phyloP scores from a whole-genome alignment of 768 basidiomycete species.

The Crassisporium funariophilum region DNA sequence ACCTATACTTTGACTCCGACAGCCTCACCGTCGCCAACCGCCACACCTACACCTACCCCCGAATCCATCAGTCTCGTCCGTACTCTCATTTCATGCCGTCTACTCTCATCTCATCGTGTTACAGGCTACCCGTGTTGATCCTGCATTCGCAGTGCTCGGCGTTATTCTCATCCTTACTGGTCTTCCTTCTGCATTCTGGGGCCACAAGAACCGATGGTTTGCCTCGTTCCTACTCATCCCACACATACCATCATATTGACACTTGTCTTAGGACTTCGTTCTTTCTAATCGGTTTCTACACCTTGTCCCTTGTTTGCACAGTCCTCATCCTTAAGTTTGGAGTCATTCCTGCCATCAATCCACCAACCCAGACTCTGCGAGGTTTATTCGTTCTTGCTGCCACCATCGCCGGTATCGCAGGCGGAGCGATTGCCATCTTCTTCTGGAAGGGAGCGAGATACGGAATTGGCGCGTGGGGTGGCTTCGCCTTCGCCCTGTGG shows the following conservation, averaged over 20 bases:
- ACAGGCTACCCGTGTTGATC: slow-evolving; percentile 72
- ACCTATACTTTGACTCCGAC: slow-evolving; percentile 56
- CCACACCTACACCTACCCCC: slow-evolving; percentile 47
- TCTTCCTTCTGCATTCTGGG: slow-evolving; percentile 86
- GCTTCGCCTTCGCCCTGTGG: slow-evolving; percentile 86
- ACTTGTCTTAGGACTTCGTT: slow-evolving; percentile 74
- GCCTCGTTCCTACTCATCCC: slow-evolving; percentile 27
- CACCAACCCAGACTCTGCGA: slow-evolving; percentile 75
- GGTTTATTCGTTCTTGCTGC: slow-evolving; percentile 90
- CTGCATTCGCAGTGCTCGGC: slow-evolving; percentile 88
- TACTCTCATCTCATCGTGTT: slow-evolving; percentile 30
- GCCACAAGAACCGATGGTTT: slow-evolving; percentile 95
- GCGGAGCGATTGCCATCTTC: slow-evolving; percentile 86
- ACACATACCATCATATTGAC: slow-evolving; percentile 9
- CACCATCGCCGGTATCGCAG: slow-evolving; percentile 77
- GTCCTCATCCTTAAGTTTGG: slow-evolving; percentile 90
- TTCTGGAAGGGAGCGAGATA: slow-evolving; percentile 91
- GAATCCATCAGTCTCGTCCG: slow-evolving; percentile 44
- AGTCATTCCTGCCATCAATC: slow-evolving; percentile 79
- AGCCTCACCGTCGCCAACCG: slow-evolving; percentile 37
- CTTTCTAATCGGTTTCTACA: slow-evolving; percentile 92
- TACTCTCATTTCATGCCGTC: slow-evolving; percentile 5
- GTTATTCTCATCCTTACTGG: slow-evolving; percentile 88
- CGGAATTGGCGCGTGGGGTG: slow-evolving; percentile 81
- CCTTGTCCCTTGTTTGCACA: slow-evolving; percentile 81